Evolutionary conservation across 1,284 basidiomycete species (phyloP).

Genomic region (Cystobasidium sp.): DNA sequence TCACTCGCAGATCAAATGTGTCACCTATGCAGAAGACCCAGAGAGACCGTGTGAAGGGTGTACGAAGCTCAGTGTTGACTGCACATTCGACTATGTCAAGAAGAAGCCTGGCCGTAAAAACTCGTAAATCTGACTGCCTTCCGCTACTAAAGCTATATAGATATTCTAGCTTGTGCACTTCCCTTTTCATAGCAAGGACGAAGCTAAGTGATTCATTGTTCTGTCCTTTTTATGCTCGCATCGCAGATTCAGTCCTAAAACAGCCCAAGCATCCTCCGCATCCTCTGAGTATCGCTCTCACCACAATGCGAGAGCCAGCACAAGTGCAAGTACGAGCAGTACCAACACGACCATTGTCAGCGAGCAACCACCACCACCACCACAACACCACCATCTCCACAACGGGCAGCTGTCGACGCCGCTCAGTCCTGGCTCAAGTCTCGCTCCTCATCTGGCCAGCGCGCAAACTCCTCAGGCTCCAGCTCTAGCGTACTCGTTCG

Average conservation of each 20-base stretch:
- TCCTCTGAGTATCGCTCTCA: not conserved
- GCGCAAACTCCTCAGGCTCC: not conserved
- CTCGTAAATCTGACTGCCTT: not conserved
- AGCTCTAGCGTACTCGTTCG: not conserved
- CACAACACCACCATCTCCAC: not conserved
- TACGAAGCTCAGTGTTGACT: slow-evolving; percentile 7
- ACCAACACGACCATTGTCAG: not conserved
- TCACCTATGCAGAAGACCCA: slow-evolving; percentile 10
- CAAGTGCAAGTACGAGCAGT: slow-evolving; percentile 4
- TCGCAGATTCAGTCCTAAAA: slow-evolving; percentile 3
- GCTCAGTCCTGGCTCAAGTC: not conserved
- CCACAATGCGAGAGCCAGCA: not conserved
- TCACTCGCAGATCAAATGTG: slow-evolving; percentile 28
- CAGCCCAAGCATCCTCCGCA: not conserved
- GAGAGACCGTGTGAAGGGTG: slow-evolving; percentile 22
- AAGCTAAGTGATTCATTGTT: too few relatives aligned
- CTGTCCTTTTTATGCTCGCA: not conserved
- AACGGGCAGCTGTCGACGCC: not conserved
- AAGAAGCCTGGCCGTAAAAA: slow-evolving; percentile 39
- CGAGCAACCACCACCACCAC: not conserved
- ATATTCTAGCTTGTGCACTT: too few relatives aligned
- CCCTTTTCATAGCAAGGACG: too few relatives aligned
- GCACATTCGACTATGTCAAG: slow-evolving; percentile 26
- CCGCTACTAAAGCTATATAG: not conserved
- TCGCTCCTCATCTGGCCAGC: not conserved